phyloP scores from a whole-genome alignment of 2,329 filamentous ascomycete species.

The Penicillium sp. region DNA sequence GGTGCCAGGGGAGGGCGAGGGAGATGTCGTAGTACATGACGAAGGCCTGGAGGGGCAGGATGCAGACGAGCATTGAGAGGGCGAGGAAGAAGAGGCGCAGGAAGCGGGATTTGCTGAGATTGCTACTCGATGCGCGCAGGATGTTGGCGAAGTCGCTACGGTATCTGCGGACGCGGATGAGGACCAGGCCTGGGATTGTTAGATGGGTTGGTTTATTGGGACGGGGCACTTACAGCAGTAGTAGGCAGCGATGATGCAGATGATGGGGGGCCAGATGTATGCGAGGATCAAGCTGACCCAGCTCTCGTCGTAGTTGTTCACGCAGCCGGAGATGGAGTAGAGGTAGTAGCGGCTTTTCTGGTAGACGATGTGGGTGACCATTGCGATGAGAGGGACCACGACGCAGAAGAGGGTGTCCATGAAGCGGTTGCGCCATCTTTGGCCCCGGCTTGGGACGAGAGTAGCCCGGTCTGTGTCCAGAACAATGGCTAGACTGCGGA shows the following conservation, averaged over 20 bases:
- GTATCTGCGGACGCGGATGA: slow-evolving; percentile 63
- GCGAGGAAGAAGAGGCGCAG: slow-evolving; percentile 53
- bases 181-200: slow-evolving; percentile 53
- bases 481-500: slow-evolving; percentile 61
- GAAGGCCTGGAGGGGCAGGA: slow-evolving; percentile 57
- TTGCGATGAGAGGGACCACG: slow-evolving; percentile 56
- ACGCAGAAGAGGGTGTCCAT: slow-evolving; percentile 61
- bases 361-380: slow-evolving; percentile 61
- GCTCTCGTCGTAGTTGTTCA: slow-evolving; percentile 54
- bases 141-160: slow-evolving; percentile 60
- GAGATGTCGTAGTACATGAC: slow-evolving; percentile 50
- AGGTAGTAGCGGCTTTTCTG: slow-evolving; percentile 63
- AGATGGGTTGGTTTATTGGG: background rate
- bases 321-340: slow-evolving; percentile 61
- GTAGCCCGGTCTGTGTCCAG: slow-evolving; percentile 61
- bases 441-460: slow-evolving; percentile 52
- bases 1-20: slow-evolving; percentile 36
- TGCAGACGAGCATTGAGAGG: slow-evolving; percentile 58
- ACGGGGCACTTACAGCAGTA: slow-evolving; percentile 57
- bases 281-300: slow-evolving; percentile 60
- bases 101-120: slow-evolving; percentile 62
- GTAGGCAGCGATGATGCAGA: slow-evolving; percentile 55
- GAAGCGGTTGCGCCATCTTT: slow-evolving; percentile 49
- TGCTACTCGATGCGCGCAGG: slow-evolving; percentile 52
- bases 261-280: slow-evolving; percentile 58